Percentiles rank a stretch among this genome's conserved stretches.
phyloP scores from a whole-genome alignment of 306 rosid genomes.

The Acacia acuminata region DNA sequence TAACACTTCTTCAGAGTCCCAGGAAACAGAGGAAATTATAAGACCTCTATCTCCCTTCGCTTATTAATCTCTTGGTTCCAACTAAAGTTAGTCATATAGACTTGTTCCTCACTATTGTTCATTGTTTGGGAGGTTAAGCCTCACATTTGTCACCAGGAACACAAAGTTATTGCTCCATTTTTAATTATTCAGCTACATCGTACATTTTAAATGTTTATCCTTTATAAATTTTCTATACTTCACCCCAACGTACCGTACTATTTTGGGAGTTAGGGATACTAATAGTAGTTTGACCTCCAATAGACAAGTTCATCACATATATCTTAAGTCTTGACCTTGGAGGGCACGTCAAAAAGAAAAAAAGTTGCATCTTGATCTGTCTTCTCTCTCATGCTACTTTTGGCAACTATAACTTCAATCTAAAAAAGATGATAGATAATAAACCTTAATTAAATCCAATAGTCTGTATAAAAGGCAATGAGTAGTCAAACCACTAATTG shows the following conservation, averaged over 20 bases:
- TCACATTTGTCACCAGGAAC: background rate
- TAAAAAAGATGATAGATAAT: slow-evolving; percentile 5
- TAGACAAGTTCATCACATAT: background rate
- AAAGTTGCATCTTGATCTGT: background rate
- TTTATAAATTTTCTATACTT: background rate
- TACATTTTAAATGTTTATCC: background rate
- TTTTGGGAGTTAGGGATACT: background rate
- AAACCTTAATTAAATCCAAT: slow-evolving; percentile 31
- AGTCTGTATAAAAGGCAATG: slow-evolving; percentile 48
- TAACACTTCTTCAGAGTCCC: background rate
- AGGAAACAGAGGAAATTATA: background rate
- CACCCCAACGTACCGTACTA: background rate
- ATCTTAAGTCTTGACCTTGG: background rate
- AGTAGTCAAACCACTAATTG: slow-evolving; percentile 12
- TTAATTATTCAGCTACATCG: background rate
- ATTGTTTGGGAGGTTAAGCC: background rate
- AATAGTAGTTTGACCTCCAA: background rate
- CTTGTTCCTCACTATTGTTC: background rate
- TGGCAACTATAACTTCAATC: slow-evolving; percentile 9
- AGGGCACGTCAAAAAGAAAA: background rate
- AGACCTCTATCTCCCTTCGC: background rate
- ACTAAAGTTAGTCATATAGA: background rate
- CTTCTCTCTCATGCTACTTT: background rate
- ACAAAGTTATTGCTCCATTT: background rate
- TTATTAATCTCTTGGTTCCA: background rate